phyloP scores from a whole-genome alignment of 805 yeast species.

The Lachancea sp. region DNA sequence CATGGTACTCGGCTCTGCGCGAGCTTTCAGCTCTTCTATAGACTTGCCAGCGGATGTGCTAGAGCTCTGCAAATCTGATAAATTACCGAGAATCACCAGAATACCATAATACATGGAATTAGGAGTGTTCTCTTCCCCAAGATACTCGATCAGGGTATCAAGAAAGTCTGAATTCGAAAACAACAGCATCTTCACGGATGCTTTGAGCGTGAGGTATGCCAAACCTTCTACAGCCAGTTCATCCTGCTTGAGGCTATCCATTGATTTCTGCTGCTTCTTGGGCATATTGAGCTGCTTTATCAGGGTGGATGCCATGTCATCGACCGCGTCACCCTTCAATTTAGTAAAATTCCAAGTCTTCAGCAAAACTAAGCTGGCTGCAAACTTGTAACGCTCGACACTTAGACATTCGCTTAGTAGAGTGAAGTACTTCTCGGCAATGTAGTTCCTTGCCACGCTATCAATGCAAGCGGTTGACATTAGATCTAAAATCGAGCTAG shows the following conservation, averaged over 20 bases:
- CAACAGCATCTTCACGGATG: conserved; percentile 32
- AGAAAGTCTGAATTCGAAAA: conserved; percentile 36
- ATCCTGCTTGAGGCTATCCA: conserved; percentile 3
- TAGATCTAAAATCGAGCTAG: conserved; percentile 28
- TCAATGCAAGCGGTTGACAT: conserved; percentile 46
- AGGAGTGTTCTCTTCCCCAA: conserved; percentile 14
- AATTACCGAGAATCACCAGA: conserved; percentile 31
- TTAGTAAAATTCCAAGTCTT: conserved; percentile 52
- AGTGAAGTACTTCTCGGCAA: conserved; percentile 39
- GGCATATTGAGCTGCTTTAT: conserved; percentile 10
- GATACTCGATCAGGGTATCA: conserved; percentile 25
- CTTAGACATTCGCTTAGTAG: conserved; percentile 36
- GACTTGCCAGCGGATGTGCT: conserved; percentile 16
- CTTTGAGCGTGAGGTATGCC: conserved; percentile 43
- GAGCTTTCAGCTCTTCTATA: conserved; percentile 26
- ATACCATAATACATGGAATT: conserved; percentile 29
- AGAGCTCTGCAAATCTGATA: conserved; percentile 20
- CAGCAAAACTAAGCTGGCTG: conserved; percentile 42
- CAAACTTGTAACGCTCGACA: conserved; percentile 23
- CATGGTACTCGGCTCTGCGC: conserved; percentile 27
- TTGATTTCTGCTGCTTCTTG: neutral
- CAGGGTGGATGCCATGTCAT: conserved; percentile 32
- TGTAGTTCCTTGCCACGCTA: conserved; percentile 43
- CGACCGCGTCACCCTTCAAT: conserved; percentile 27
- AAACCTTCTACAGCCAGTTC: conserved; percentile 39